phyloP scores from a whole-genome alignment of 2,329 filamentous ascomycete genomes.

The Akanthomyces dipterigenus region DNA sequence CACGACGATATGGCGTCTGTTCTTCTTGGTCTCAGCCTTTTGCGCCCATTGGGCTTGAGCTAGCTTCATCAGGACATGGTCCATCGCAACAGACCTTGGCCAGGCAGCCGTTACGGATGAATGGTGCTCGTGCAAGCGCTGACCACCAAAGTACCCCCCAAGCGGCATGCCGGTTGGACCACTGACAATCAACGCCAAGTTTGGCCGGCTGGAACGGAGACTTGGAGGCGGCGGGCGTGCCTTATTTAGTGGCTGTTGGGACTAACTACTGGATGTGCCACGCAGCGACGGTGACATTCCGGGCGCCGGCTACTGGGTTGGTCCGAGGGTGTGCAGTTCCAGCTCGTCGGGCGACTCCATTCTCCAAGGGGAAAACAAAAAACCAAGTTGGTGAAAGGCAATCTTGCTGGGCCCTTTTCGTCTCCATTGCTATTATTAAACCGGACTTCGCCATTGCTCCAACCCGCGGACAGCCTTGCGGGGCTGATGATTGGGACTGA shows the following conservation, averaged over 20 bases:
- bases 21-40: neutral
- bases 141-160: neutral
- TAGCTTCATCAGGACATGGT: neutral
- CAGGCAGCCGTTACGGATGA: neutral
- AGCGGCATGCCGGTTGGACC: neutral
- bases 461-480: neutral
- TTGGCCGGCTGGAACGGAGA: neutral
- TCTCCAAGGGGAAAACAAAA: neutral
- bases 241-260: neutral
- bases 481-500: too few relatives aligned
- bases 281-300: neutral
- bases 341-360: neutral
- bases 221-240: neutral
- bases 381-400: neutral
- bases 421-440: constrained; percentile 5
- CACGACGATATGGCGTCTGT: neutral
- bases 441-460: neutral
- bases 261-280: neutral
- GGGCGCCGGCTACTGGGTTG: neutral
- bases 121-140: neutral
- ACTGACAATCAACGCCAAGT: neutral
- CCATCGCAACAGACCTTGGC: neutral
- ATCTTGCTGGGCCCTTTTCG: neutral
- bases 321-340: neutral
- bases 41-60: neutral